A percentile compares a stretch with the other conserved stretches of the same genome.
Evolutionary conservation across 345 rosid genomes (phyloP).

Genomic region (Eucalyptus tenuipes): DNA sequence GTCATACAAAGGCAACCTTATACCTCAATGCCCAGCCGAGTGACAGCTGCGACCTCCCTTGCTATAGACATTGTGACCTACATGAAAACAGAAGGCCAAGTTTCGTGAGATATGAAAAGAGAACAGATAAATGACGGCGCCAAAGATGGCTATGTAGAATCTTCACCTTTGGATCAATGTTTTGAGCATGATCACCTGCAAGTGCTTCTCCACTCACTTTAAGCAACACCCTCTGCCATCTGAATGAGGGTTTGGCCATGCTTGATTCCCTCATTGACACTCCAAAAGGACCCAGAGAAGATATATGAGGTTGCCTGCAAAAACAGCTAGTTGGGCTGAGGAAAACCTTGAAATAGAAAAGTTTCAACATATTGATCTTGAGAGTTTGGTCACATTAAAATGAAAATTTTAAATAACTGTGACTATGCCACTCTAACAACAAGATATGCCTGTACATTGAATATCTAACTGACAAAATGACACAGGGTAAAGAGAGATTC

Average conservation of each 20-base stretch:
- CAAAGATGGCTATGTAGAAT: neutral
- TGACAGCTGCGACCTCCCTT: constrained; percentile 88
- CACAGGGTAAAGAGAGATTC: neutral
- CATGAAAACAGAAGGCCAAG: neutral
- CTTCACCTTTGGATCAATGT: constrained; percentile 76
- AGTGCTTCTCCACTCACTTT: constrained; percentile 99
- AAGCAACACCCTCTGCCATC: constrained; percentile 91
- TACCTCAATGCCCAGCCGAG: constrained; percentile 88
- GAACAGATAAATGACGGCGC: neutral
- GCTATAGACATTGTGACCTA: constrained; percentile 94
- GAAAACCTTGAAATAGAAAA: neutral
- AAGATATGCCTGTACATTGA: neutral
- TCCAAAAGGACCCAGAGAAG: constrained; percentile 45
- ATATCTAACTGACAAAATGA: neutral
- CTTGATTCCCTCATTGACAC: constrained; percentile 22
- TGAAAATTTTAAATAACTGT: neutral
- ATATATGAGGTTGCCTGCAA: constrained; percentile 37
- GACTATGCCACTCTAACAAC: neutral
- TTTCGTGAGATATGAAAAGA: neutral
- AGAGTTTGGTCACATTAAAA: neutral
- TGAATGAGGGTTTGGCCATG: constrained; percentile 35
- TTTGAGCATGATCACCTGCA: constrained; percentile 72
- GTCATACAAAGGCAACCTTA: neutral
- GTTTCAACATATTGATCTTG: neutral
- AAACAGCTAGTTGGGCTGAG: neutral